Evolutionary conservation across 2,329 filamentous ascomycete genomes (phyloP).

Genomic region (Plectosphaerella plurivora): DNA sequence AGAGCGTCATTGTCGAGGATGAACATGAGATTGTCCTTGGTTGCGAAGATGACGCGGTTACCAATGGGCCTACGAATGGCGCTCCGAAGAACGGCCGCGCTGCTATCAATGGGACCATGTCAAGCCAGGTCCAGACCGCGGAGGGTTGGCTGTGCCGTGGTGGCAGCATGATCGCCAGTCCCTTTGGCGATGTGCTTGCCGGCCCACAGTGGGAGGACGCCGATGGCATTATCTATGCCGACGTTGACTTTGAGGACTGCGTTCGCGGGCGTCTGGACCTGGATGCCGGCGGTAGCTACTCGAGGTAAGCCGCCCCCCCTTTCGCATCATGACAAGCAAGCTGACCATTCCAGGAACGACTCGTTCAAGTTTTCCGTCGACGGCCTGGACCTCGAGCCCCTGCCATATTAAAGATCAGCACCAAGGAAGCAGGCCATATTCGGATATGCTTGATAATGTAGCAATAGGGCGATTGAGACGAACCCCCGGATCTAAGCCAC

Average conservation of each 20-base stretch:
- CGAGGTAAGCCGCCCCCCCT: constrained; percentile 48
- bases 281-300: constrained; percentile 83
- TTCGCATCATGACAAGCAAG: not conserved
- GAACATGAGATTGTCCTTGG: constrained; percentile 50
- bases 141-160: constrained; percentile 60
- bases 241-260: constrained; percentile 86
- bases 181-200: constrained; percentile 72
- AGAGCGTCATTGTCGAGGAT: constrained; percentile 47
- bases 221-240: constrained; percentile 60
- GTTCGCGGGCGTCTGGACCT: constrained; percentile 76
- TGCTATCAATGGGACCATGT: not conserved
- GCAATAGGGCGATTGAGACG: too few species aligned
- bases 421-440: too few species aligned
- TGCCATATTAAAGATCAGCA: constrained; percentile 46
- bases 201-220: constrained; percentile 83
- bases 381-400: constrained; percentile 52
- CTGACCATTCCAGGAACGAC: constrained; percentile 42
- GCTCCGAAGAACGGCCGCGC: not conserved
- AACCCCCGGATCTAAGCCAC: too few species aligned
- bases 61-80: not conserved
- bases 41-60: constrained; percentile 18
- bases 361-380: constrained; percentile 57
- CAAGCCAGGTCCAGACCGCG: not conserved
- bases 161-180: constrained; percentile 77
- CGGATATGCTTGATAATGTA: too few species aligned